Conservation (phyloP, 2,329 filamentous ascomycete species). For the Sporothrix phasma region DNA sequence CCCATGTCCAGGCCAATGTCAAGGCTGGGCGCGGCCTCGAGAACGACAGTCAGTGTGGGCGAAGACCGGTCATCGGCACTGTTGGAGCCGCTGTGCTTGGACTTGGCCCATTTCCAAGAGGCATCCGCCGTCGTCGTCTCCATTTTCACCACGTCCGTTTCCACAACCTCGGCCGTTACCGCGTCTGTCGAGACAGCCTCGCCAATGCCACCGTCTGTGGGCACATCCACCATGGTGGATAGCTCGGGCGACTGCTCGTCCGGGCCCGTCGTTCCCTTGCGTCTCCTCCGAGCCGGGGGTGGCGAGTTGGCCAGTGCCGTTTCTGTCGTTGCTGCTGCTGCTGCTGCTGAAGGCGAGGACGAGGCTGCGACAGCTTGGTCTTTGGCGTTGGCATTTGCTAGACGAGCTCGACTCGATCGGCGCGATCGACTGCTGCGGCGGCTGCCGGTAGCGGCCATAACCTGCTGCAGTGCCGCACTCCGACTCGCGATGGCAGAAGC, state of each 20-base stretch:
- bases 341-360: neutral
- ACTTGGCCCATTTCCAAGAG: conserved; percentile 3
- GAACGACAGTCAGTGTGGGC: neutral
- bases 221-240: neutral
- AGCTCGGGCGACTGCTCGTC: conserved; percentile 29
- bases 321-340: neutral
- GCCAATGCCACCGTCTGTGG: neutral
- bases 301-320: neutral
- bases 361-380: conserved; percentile 16
- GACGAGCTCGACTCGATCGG: neutral
- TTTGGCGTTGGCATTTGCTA: neutral
- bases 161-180: neutral
- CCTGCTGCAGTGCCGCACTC: conserved; percentile 31
- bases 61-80: conserved; percentile 27
- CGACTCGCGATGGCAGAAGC: conserved; percentile 28
- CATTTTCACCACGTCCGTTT: too few species aligned
- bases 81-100: conserved; percentile 14
- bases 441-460: conserved; percentile 26
- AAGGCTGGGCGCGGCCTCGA: too few species aligned
- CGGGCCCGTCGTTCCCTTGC: neutral
- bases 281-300: neutral
- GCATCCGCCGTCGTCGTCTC: neutral
- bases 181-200: too few species aligned
- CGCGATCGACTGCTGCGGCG: conserved; percentile 10
- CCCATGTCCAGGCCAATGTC: too few species aligned